A percentile compares a stretch with the other conserved stretches of the same genome.
Conservation (phyloP, 2,329 filamentous ascomycete genomes). For the Plenodomus biglobosus region DNA sequence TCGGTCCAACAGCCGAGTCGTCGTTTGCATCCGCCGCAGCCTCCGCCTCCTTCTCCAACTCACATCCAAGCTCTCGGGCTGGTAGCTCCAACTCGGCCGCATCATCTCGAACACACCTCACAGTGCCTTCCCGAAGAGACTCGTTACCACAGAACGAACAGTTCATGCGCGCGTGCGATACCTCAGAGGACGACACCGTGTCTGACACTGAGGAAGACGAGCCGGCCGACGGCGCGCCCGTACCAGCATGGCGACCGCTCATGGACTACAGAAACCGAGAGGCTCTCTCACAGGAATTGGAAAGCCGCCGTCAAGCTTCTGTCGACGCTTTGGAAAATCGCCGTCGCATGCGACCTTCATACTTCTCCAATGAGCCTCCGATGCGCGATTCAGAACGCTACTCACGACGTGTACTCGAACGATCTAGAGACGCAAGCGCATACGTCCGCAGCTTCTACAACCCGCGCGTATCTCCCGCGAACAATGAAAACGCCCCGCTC, state of each 20-base stretch:
- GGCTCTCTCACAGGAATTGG: not conserved
- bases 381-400: constrained; percentile 30
- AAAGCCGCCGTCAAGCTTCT: not conserved
- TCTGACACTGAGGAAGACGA: constrained; percentile 59
- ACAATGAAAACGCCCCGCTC: constrained; percentile 4
- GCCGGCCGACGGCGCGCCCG: not conserved
- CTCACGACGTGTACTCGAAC: constrained; percentile 31
- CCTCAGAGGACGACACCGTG: constrained; percentile 44
- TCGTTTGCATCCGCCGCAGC: constrained; percentile 74
- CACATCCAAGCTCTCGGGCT: constrained; percentile 45
- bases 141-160: constrained; percentile 42
- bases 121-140: constrained; percentile 39
- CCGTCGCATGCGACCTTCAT: constrained; percentile 21
- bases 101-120: constrained; percentile 44
- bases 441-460: constrained; percentile 36
- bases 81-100: constrained; percentile 49
- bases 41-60: constrained; percentile 52
- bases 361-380: constrained; percentile 32
- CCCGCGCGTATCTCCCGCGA: constrained; percentile 4
- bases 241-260: constrained; percentile 1
- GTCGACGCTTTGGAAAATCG: not conserved
- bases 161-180: constrained; percentile 56
- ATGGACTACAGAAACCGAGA: not conserved
- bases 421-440: constrained; percentile 28
- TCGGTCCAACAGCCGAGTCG: constrained; percentile 75